phyloP scores from a whole-genome alignment of 495 filamentous ascomycete species.

The Neurospora tetrasperma region DNA sequence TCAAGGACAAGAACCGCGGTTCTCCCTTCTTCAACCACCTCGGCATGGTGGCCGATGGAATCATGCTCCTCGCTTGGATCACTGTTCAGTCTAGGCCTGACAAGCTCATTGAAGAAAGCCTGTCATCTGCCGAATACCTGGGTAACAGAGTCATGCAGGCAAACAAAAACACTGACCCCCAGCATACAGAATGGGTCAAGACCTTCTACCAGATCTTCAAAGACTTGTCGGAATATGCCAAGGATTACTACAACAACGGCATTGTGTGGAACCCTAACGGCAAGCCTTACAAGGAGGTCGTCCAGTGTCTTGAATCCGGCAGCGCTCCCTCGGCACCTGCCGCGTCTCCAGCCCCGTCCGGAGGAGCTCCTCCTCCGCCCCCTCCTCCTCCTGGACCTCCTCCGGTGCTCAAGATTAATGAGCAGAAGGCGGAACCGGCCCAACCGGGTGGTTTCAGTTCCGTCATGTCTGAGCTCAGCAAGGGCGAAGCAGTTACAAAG shows the following conservation, averaged over 20 bases:
- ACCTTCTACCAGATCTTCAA: slow-evolving; percentile 82
- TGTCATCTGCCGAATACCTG: slow-evolving; percentile 75
- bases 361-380: slow-evolving; percentile 55
- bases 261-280: slow-evolving; percentile 85
- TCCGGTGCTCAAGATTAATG: slow-evolving; percentile 39
- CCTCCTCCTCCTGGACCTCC: slow-evolving; percentile 59
- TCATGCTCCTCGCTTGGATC: slow-evolving; percentile 78
- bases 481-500: slow-evolving; percentile 74
- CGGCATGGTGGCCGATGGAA: slow-evolving; percentile 78
- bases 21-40: slow-evolving; percentile 66
- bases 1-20: slow-evolving; percentile 67
- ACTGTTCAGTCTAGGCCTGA: slow-evolving; percentile 65
- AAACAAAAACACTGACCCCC: slow-evolving; percentile 65
- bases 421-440: slow-evolving; percentile 24
- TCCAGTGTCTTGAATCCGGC: slow-evolving; percentile 34
- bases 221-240: slow-evolving; percentile 67
- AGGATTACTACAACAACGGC: slow-evolving; percentile 66
- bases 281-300: slow-evolving; percentile 59
- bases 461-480: slow-evolving; percentile 85
- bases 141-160: slow-evolving; percentile 85
- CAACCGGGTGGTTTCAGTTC: slow-evolving; percentile 54
- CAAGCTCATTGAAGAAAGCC: slow-evolving; percentile 68
- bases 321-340: slow-evolving; percentile 12
- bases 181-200: slow-evolving; percentile 77
- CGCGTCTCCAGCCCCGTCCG: slow-evolving; percentile 28